Evolutionary conservation across 2,329 filamentous ascomycete genomes (phyloP), one percentile per base, ranked within the genome.

Genomic region (Nemania sp.): DNA sequence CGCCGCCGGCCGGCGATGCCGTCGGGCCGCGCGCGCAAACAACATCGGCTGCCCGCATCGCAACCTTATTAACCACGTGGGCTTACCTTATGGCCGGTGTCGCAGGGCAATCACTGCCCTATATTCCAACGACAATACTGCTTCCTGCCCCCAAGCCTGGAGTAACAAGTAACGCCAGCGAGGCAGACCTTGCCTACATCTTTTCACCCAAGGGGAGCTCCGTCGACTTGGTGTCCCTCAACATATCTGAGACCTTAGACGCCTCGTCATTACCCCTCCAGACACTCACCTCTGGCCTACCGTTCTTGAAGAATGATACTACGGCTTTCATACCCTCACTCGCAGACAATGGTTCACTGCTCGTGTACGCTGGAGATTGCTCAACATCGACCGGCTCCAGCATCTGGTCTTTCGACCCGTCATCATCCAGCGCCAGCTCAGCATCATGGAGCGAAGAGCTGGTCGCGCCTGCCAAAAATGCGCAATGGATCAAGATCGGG

Each of bases 331-430:
- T 85, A 6, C 84, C 91, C 0, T 77, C 86, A 0, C 77, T 91
- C 26, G 83, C 88, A 41, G 74, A 80, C 37, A 78, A 83, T 64
- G 90, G 90, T 14, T 82, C 86, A 9, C 79, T 97, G 23, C 80
- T 84, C 2, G 84, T 94, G 1, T 88, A 91, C 51, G 78, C 86
- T 0, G 92, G 93, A 2, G 79, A 87, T 59, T 97, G 93, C 66
- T 73, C 80, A 1, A 72, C 75, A 24, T 73, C 78, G 2, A 75
- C 73, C 3, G 73, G 71, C 31, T 79, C 82, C 11, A 71, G 79
- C 28, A 66, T 95, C 50, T 96, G 90, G 90, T 82, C 75, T 19
- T 92, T 87, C 61, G 76, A 75, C 7, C 76, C 81, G 2, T 72
- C 75, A 11, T 64, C 68, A 7, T 68, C 71, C 39, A 68, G 70